Base-by-base conservation (phyloP, 352 stramenopile genomes). In the Globisporangium abappressorium region DNA sequence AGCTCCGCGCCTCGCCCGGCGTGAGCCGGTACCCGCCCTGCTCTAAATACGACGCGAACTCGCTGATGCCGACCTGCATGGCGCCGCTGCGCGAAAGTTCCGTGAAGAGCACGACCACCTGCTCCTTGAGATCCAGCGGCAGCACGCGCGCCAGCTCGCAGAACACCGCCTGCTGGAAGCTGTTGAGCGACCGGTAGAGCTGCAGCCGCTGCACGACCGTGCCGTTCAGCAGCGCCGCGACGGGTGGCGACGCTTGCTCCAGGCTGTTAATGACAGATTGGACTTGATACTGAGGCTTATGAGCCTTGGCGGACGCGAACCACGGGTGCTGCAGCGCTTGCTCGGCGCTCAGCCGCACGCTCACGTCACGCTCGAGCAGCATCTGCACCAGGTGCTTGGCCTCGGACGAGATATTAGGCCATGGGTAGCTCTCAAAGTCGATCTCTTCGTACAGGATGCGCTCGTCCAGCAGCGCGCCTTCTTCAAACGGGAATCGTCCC, bases 201-300 rank as follows among this genome's bases (percentile, higher is more conserved):
- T 94, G 85, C 26, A 94, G 68, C 5, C 82, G 79, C 65, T 94
- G 85, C 30, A 94, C 81, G 8, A 94, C 70, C 54, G 85, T 91
- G 36, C 85, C 85, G 26, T 85, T 70, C 2, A 94, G 70, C 47
- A 69, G 70, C 41, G 72, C 59, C 28, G 71, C 67, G 2, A 68
- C 36, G 8, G 41, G 38, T 6, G 38, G 38, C 8, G 43, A 18
- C 36, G 36, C 36, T 43, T 43, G 36, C 43, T 51, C 43, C 18
- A 51, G 43, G 43, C 43, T 22, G 5, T 18, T 15, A 22, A 22
- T 26, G 7, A n/a, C 9, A 28, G 22, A 47, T n/a, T 34, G 34
- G 14, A 41, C 7, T 7, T 41, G 46, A 41, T 20, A 26, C 26
- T 18, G 36, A 41, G 15, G 56, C 5, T 47, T n/a, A 20, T 73